These are phyloP conservation scores for Heterotrichella gracilis DNA, from an alignment of 352 stramenopile genomes.

Conservation along the genomic window DNA sequence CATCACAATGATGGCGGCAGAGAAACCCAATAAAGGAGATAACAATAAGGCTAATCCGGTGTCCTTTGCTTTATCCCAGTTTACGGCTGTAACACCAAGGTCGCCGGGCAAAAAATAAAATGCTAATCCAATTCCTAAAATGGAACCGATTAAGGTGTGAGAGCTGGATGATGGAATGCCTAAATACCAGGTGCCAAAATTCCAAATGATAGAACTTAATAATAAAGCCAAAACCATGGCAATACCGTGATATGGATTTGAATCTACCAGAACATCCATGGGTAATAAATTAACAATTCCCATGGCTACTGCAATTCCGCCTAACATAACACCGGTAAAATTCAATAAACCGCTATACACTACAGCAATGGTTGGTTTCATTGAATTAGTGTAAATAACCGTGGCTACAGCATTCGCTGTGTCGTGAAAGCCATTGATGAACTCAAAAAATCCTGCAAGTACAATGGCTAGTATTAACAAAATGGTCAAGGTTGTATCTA, in stretches of 20 bases:
- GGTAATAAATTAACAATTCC: background rate
- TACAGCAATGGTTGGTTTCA: background rate
- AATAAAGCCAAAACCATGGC: background rate
- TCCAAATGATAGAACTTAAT: background rate
- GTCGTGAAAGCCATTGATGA: slow-evolving; percentile 3
- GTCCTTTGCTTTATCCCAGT: slow-evolving; percentile 1
- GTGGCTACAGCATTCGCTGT: background rate
- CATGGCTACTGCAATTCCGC: background rate
- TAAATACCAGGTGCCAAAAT: background rate
- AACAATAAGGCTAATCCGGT: background rate
- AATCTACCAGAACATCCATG: background rate
- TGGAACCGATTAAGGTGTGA: background rate
- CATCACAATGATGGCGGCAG: background rate
- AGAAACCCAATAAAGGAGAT: background rate
- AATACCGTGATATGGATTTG: background rate
- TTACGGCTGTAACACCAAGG: background rate
- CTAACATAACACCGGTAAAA: background rate
- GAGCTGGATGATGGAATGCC: background rate
- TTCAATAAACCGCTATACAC: background rate
- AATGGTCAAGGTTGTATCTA: background rate
- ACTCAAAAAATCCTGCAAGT: background rate
- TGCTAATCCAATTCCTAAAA: background rate
- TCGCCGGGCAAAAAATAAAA: background rate
- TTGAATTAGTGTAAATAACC: background rate
- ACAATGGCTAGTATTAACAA: background rate